Conservation (phyloP, 2,329 filamentous ascomycete species). For the Conoideocrella luteorostrata region DNA sequence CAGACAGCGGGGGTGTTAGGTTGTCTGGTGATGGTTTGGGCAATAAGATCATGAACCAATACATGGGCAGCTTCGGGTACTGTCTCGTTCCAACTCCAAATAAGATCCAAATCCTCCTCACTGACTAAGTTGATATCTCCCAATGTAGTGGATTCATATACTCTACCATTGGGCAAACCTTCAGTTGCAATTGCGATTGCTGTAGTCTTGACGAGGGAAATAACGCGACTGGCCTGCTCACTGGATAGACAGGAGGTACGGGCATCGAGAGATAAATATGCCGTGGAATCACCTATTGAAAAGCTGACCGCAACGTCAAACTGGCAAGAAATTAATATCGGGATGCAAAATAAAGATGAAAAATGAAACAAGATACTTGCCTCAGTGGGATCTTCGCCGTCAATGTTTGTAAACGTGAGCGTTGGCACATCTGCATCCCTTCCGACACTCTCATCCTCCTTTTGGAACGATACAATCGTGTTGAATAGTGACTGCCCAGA, state of each 20-base stretch:
- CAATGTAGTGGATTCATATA: too few species aligned
- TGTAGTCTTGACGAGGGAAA: too few species aligned
- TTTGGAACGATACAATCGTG: constrained; percentile 25
- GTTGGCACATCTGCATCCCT: background rate
- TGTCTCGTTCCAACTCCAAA: constrained; percentile 2
- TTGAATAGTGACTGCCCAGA: constrained; percentile 22
- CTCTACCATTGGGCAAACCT: background rate
- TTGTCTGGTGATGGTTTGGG: background rate
- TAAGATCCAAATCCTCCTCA: background rate
- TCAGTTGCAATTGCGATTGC: too few species aligned
- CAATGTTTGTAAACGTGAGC: constrained; percentile 4
- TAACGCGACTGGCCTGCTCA: too few species aligned
- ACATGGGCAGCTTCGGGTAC: background rate
- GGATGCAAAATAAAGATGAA: too few species aligned
- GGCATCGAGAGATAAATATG: too few species aligned
- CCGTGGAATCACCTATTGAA: background rate
- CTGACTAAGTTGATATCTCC: too few species aligned
- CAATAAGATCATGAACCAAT: constrained; percentile 1
- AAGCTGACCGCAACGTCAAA: constrained; percentile 20
- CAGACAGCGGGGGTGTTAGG: constrained; percentile 4
- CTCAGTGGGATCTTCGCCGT: constrained; percentile 18
- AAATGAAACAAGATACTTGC: too few species aligned
- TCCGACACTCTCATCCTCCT: constrained; percentile 3
- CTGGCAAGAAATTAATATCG: too few species aligned
- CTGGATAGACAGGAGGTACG: too few species aligned